Evolutionary conservation across 805 yeast species (phyloP), one percentile per base, ranked within the genome.

Genomic region (Pichia eremophila): DNA sequence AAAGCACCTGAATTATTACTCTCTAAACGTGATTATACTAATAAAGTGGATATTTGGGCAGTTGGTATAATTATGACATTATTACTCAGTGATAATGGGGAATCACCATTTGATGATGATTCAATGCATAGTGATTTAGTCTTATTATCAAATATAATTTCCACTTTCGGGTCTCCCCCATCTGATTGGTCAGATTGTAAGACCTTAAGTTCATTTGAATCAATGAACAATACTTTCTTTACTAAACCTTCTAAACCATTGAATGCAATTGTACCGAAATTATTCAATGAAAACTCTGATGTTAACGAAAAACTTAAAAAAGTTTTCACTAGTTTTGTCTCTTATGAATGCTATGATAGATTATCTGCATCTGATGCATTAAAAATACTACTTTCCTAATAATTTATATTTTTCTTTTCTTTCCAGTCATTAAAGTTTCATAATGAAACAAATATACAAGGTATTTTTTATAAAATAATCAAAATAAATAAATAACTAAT

Each of bases 1-100:
- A 79, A 83, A 50, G 81, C 93, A 0, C 91, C 95, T 0, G 95
- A 86, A 57, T 64, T 83, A 42, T 66, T 85, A 39, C 73, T 84
- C 44, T 85, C 86, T 0, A 63, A 75, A n/a, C 51, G 67, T 1
- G 67, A 70, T 50, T 86, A 86, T 57, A 65, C 73, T 2, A 60
- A 58, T 36, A 77, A 71, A 38, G 67, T 85, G 9, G 95, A 86
- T 56, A 68, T 84, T 15, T 86, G 95, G 95, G 68, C 85, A 1
- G 59, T 77, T 18, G 95, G 87, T 0, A 73, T 87, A 11, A 57
- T 85, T 2, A 55, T 81, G 43, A 76, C 81, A n/a, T 60, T 74
- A 41, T 53, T 87, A 31, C 73, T 73, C 52, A 65, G 78, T 31
- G 32, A 49, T 1, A 60, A 71, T 48, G 64, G 71, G 17, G 50